phyloP scores from a whole-genome alignment of 2,329 filamentous ascomycete species.

The Aspergillus neoniger region DNA sequence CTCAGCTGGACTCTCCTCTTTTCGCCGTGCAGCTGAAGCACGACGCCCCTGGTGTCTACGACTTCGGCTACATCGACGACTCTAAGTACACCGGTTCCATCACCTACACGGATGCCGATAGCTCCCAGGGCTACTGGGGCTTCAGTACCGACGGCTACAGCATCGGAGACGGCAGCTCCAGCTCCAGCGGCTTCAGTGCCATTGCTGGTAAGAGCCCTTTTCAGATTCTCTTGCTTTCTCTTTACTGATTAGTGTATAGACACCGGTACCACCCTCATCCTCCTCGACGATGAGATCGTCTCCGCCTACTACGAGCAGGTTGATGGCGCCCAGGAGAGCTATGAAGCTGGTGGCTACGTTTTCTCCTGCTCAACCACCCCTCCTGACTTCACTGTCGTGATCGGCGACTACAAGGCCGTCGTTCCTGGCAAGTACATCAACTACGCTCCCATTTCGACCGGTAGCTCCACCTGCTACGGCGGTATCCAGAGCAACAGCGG shows the following conservation, averaged over 20 bases:
- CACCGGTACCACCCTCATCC: conserved; percentile 69
- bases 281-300: conserved; percentile 58
- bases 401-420: conserved; percentile 52
- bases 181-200: conserved; percentile 48
- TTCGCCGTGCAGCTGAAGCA: conserved; percentile 60
- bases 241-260: conserved; percentile 41
- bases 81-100: conserved; percentile 61
- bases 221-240: background rate
- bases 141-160: conserved; percentile 60
- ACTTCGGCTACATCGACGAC: conserved; percentile 62
- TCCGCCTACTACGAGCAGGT: conserved; percentile 63
- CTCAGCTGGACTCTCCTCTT: conserved; percentile 51
- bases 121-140: conserved; percentile 64
- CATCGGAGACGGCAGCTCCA: conserved; percentile 49
- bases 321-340: conserved; percentile 52
- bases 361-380: conserved; percentile 54
- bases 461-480: conserved; percentile 64
- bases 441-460: conserved; percentile 47
- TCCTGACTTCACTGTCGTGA: conserved; percentile 56
- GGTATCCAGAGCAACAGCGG: conserved; percentile 67
- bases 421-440: conserved; percentile 60
- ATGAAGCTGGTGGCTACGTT: conserved; percentile 55
- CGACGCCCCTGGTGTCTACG: conserved; percentile 54
- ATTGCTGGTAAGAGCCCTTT: conserved; percentile 52
- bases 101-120: conserved; percentile 58